These are phyloP conservation scores for Immersiella caudata DNA, from an alignment of 495 filamentous ascomycete species.

Conservation along the genomic window DNA sequence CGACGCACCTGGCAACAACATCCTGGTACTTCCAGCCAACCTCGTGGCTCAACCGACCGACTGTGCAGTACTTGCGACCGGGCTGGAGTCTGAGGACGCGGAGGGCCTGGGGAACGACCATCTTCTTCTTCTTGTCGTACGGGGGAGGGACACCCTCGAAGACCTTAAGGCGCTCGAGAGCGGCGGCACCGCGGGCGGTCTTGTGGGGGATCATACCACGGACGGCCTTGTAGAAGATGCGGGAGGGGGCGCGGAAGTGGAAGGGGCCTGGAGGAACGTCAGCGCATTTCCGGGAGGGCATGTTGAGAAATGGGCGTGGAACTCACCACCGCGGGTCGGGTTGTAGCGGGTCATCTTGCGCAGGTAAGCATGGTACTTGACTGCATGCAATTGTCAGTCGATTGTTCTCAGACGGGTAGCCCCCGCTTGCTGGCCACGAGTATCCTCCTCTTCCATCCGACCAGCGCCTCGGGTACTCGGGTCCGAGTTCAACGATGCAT, in stretches of 20 bases:
- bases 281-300: constrained; percentile 34
- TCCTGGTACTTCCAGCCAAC: constrained; percentile 99
- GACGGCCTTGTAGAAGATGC: constrained; percentile 99
- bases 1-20: constrained; percentile 89
- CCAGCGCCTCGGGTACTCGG: background rate
- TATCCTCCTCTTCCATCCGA: constrained; percentile 12
- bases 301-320: constrained; percentile 24
- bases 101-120: constrained; percentile 97
- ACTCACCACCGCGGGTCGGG: constrained; percentile 92
- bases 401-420: constrained; percentile 15
- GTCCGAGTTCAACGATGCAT: constrained; percentile 17
- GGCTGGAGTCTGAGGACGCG: constrained; percentile 93
- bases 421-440: constrained; percentile 4
- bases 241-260: constrained; percentile 98
- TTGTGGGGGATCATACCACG: constrained; percentile 99
- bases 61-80: constrained; percentile 99
- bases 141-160: constrained; percentile 99
- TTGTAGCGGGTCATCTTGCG: constrained; percentile 99
- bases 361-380: constrained; percentile 99
- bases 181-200: constrained; percentile 93
- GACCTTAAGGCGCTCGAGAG: constrained; percentile 96
- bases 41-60: constrained; percentile 95
- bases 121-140: constrained; percentile 99
- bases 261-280: constrained; percentile 75
- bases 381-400: constrained; percentile 58